Evolutionary conservation across 2,329 filamentous ascomycete genomes (phyloP).

Genomic region (Neofusicoccum cordaticola): DNA sequence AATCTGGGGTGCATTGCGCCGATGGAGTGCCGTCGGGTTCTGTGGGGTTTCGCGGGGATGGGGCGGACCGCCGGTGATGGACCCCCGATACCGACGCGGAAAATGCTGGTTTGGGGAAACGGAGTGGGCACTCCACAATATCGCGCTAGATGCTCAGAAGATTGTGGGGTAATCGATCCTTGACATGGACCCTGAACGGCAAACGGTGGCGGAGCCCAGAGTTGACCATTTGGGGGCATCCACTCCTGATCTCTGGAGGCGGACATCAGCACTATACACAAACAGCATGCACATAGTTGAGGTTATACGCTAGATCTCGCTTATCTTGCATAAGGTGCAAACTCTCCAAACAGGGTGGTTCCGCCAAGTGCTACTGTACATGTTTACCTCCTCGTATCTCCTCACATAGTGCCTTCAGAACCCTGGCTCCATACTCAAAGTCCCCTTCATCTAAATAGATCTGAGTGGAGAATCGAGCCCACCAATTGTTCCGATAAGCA

Average conservation of each 20-base stretch:
- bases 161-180: no score
- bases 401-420: not conserved
- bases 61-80: not conserved
- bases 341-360: no score
- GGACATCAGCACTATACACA: no score
- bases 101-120: not conserved
- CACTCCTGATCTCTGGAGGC: no score
- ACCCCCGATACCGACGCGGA: not conserved
- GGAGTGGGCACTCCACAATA: no score
- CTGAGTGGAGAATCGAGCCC: not conserved
- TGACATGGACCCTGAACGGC: no score
- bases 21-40: not conserved
- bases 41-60: not conserved
- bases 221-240: no score
- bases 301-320: no score
- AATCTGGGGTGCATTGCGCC: not conserved
- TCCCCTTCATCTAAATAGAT: not conserved
- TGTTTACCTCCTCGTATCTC: not conserved
- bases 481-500: not conserved
- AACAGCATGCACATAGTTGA: no score
- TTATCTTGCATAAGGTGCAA: no score
- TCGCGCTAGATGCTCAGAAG: no score
- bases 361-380: not conserved
- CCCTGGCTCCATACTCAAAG: not conserved
- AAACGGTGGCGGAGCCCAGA: no score